phyloP scores from a whole-genome alignment of 2,329 filamentous ascomycete genomes.

The Xylaria sp. region DNA sequence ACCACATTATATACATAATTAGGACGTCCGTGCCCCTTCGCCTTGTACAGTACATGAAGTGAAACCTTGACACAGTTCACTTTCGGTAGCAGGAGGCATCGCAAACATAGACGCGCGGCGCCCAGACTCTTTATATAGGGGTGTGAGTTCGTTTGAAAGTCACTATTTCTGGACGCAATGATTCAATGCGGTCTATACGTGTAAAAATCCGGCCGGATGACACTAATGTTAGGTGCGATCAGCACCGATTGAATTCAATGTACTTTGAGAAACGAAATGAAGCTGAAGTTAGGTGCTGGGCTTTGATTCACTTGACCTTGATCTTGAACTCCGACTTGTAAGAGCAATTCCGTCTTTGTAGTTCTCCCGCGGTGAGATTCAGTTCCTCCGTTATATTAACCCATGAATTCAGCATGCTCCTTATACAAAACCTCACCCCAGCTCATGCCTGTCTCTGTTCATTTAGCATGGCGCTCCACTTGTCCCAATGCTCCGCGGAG shows the following conservation, averaged over 20 bases:
- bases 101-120: background rate
- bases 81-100: background rate
- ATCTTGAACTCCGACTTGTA: background rate
- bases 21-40: background rate
- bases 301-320: background rate
- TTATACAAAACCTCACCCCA: background rate
- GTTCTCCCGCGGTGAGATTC: slow-evolving; percentile 1
- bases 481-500: background rate
- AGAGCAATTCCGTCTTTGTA: background rate
- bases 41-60: background rate
- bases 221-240: background rate
- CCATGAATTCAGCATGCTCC: background rate
- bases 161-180: background rate
- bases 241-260: background rate
- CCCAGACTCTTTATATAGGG: background rate
- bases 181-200: no score
- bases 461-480: no score
- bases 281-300: background rate
- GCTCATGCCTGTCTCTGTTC: background rate
- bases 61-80: background rate
- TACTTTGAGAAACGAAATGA: background rate
- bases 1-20: background rate
- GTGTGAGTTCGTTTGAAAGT: background rate
- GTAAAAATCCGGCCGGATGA: background rate
- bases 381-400: background rate